phyloP scores from a whole-genome alignment of 2,329 filamentous ascomycete species.

The Esteya vermicola region DNA sequence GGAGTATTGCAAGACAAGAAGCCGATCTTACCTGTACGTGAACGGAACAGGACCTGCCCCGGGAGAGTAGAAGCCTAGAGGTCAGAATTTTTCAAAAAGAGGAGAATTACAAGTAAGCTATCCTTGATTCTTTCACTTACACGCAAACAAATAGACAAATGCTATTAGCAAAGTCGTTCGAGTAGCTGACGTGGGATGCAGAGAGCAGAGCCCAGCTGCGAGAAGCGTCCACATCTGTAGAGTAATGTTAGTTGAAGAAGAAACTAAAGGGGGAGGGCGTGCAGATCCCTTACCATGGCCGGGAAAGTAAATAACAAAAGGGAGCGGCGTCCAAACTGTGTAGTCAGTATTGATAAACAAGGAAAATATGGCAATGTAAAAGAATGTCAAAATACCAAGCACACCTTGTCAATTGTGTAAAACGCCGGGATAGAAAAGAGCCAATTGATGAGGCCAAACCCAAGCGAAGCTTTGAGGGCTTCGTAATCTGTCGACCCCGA shows the following conservation, averaged over 20 bases:
- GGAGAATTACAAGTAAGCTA: not conserved
- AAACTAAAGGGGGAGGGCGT: not conserved
- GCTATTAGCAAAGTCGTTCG: conserved; percentile 35
- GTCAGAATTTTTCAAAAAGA: not conserved
- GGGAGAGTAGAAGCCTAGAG: conserved; percentile 16
- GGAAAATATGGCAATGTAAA: too few relatives aligned
- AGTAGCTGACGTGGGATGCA: conserved; percentile 22
- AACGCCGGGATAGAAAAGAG: conserved; percentile 50
- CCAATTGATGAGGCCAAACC: conserved; percentile 47
- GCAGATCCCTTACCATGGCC: conserved; percentile 29
- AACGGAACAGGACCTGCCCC: conserved; percentile 54
- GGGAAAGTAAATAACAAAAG: conserved; percentile 53
- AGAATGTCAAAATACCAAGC: not conserved
- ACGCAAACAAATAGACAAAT: conserved; percentile 20
- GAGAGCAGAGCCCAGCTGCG: conserved; percentile 44
- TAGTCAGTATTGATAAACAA: not conserved
- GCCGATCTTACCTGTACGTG: conserved; percentile 34
- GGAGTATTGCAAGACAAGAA: too few relatives aligned
- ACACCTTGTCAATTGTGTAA: conserved; percentile 50
- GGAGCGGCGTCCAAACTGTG: conserved; percentile 40
- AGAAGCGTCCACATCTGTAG: conserved; percentile 40
- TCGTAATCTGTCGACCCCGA: conserved; percentile 40
- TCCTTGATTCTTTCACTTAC: not conserved
- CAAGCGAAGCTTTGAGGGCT: conserved; percentile 48
- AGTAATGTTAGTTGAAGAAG: not conserved